phyloP scores from a whole-genome alignment of 371 early-diverging fungal species.

The Syncephalastrum monosporum region DNA sequence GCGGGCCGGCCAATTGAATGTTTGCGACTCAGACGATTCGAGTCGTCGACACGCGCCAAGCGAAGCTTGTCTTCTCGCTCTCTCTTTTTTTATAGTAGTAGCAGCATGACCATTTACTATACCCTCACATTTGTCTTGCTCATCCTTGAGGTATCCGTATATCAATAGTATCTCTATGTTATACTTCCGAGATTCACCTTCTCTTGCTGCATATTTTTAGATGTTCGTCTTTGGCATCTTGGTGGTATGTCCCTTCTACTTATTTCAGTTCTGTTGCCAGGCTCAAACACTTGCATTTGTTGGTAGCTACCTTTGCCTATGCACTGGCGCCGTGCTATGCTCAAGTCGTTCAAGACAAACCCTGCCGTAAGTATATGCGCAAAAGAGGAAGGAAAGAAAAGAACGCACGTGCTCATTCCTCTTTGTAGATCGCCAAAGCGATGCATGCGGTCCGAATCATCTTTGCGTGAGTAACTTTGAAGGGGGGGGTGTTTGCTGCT shows the following conservation, averaged over 20 bases:
- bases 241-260: conserved; percentile 26
- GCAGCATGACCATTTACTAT: conserved; percentile 51
- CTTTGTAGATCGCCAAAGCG: conserved; percentile 40
- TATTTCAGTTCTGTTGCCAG: background rate
- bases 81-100: no score
- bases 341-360: conserved; percentile 50
- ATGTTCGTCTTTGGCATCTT: conserved; percentile 54
- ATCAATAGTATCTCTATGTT: background rate
- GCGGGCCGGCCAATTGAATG: no score
- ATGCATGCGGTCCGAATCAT: conserved; percentile 56
- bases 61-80: no score
- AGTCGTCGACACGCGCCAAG: no score
- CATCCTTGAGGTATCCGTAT: conserved; percentile 38
- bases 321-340: conserved; percentile 56
- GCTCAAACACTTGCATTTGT: background rate
- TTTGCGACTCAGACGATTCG: no score
- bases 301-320: conserved; percentile 57
- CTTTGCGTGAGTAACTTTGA: conserved; percentile 50
- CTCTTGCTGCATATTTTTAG: conserved; percentile 17
- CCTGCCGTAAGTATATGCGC: conserved; percentile 28
- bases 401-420: background rate
- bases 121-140: conserved; percentile 40
- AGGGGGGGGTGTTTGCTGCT: background rate
- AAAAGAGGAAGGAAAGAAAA: background rate
- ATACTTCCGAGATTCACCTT: background rate